Base-by-base conservation (phyloP, 495 filamentous ascomycete species). In the Penicillium riverlandense region DNA sequence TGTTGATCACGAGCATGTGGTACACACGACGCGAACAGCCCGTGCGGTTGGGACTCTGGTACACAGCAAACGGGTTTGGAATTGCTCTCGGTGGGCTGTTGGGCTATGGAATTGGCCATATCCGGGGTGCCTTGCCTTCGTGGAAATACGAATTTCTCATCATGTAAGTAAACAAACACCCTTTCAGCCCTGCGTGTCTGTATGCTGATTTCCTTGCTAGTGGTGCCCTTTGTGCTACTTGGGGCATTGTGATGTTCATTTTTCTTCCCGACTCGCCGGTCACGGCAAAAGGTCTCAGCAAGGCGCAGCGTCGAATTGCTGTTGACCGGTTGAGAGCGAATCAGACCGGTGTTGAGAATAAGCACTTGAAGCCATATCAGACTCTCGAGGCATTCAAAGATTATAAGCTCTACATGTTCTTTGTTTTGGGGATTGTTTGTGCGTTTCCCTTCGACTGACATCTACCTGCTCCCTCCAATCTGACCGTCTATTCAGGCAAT, bases 291-390 rank as follows among this genome's bases (percentile, higher is more conserved):
- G 80, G 79, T 34, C 73, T 84, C 27, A 74, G 44, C 29, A 65
- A 73, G 37, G 66, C 70, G 42, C 72, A 84, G 50, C 78, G 80
- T 40, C 64, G 65, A 15, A 61, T 83, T 40, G 78, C 80, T 36
- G 68, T 83, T 9, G 73, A 80, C 47, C 68, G 80, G 11, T 60
- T 84, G 8, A 65, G 77, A 16, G 67, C 70, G 10, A 82, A 85
- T 41, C 78, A 81, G 48, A 83, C 80, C 0, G 81, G 81, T 35
- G 67, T 84, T n/a, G 79, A 84, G 63, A 84, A 82, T 44, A 76
- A 79, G 38, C 65, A 72, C 43, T 54, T 85, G 38, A 84, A 84
- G 54, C 60, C 54, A 9, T 68, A 67, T 36, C 83, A 86, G 55
- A 64, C 83, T 7, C 46, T 49, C 3, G 83, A 85, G 45, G 76